Percentiles rank a stretch among this genome's conserved stretches.
Conservation (phyloP, 2,329 filamentous ascomycete species). For the Thielaviopsis musarum region DNA sequence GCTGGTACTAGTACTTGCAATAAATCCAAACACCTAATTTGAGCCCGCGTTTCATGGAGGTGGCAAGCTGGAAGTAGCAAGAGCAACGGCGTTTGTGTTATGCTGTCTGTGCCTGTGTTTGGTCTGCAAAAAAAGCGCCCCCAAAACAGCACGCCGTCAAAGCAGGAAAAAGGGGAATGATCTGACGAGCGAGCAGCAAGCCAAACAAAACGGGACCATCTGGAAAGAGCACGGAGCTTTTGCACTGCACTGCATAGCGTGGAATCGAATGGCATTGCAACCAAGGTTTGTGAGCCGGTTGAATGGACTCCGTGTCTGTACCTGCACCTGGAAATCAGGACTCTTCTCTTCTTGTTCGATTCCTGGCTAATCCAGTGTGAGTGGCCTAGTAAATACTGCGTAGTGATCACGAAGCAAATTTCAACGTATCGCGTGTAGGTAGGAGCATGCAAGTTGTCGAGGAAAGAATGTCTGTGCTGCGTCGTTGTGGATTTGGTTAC, state of each 20-base stretch:
- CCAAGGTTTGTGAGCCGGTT: neutral
- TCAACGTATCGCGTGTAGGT: neutral
- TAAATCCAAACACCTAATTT: neutral
- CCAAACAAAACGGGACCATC: neutral
- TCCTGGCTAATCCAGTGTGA: neutral
- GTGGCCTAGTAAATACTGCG: too few relatives aligned
- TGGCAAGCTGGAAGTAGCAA: neutral
- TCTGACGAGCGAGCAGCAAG: neutral
- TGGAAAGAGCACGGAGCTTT: neutral
- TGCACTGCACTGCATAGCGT: neutral
- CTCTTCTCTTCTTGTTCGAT: neutral
- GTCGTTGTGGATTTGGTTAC: neutral
- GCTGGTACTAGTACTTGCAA: neutral
- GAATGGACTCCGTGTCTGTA: neutral
- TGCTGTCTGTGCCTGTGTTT: neutral
- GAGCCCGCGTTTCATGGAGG: neutral
- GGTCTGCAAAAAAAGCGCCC: neutral
- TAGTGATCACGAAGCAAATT: neutral
- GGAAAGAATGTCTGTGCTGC: neutral
- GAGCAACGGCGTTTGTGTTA: neutral
- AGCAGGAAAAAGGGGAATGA: constrained; percentile 9
- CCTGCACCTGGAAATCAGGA: neutral
- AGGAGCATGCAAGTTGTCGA: neutral
- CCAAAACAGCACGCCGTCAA: neutral
- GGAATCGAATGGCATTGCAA: neutral